Conservation (phyloP, 2,329 filamentous ascomycete species). For the Metarhizium humberi region DNA sequence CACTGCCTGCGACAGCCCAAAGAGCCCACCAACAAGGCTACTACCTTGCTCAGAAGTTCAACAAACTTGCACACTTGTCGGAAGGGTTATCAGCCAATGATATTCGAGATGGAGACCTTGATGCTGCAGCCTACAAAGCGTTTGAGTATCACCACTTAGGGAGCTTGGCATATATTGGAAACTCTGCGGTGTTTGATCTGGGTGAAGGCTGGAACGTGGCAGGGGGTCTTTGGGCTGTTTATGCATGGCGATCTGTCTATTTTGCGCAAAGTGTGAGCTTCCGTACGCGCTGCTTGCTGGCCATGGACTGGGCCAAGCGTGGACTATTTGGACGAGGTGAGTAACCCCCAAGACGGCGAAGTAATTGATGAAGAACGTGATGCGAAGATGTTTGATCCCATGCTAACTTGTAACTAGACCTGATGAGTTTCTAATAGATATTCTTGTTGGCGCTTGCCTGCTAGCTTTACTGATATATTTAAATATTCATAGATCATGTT, state of each 20-base stretch:
- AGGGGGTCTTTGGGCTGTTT: conserved; percentile 85
- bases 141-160: conserved; percentile 93
- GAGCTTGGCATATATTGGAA: conserved; percentile 88
- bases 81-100: conserved; percentile 72
- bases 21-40: conserved; percentile 91
- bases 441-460: not conserved
- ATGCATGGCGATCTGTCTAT: conserved; percentile 92
- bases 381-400: not conserved
- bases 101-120: conserved; percentile 78
- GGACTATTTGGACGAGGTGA: conserved; percentile 90
- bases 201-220: conserved; percentile 65
- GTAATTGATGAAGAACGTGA: not conserved
- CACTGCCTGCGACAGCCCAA: conserved; percentile 88
- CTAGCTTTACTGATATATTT: too few species aligned
- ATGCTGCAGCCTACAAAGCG: conserved; percentile 85
- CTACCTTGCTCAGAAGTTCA: conserved; percentile 90
- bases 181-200: conserved; percentile 90
- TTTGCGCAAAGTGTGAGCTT: conserved; percentile 97
- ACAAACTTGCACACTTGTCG: conserved; percentile 71
- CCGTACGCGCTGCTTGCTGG: conserved; percentile 75
- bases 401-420: conserved; percentile 24
- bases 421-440: conserved; percentile 39
- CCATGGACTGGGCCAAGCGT: conserved; percentile 99
- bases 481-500: too few species aligned
- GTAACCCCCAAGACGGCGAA: conserved; percentile 20